A percentile compares a stretch with the other conserved stretches of the same genome.
These are phyloP conservation scores for Spirogloea muscicola DNA, from an alignment of 139 green algal genomes.

Conservation along the genomic window DNA sequence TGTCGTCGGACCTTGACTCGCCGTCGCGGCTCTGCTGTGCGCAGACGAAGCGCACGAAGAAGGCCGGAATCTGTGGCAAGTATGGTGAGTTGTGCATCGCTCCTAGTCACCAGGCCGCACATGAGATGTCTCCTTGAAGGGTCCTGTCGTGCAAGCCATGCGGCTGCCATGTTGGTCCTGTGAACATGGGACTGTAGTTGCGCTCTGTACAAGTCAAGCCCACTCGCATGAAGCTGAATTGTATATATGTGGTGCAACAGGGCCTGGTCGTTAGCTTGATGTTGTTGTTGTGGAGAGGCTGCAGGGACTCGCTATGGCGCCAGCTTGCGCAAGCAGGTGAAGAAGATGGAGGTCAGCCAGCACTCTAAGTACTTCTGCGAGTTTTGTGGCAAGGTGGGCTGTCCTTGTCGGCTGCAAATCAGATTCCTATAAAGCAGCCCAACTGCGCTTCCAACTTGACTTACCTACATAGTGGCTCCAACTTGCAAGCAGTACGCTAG, in stretches of 20 bases:
- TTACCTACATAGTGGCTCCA: background rate
- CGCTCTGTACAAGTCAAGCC: no score
- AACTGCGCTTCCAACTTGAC: background rate
- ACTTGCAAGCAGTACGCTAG: background rate
- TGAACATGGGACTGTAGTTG: no score
- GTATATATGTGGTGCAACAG: no score
- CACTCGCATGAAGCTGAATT: no score
- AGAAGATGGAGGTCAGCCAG: slow-evolving; percentile 99
- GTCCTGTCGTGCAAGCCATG: no score
- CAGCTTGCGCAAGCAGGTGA: slow-evolving; percentile 94
- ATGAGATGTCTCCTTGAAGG: no score
- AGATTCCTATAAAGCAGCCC: background rate
- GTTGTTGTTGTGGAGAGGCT: background rate
- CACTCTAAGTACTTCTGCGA: slow-evolving; percentile 99
- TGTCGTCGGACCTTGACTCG: no score
- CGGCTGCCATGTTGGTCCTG: no score
- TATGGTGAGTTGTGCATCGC: slow-evolving; percentile 72
- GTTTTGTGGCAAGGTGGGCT: slow-evolving; percentile 96
- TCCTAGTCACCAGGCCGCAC: no score
- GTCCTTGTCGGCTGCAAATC: background rate
- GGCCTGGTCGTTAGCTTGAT: no score
- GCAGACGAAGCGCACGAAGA: slow-evolving; percentile 96
- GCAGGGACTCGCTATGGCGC: slow-evolving; percentile 92
- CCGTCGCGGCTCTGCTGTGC: background rate
- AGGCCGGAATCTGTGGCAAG: slow-evolving; percentile 99